Evolutionary conservation across 371 early-diverging fungal genomes (phyloP), one percentile per base, ranked within the genome.

Genomic region (Choanephora cucurbitarum): DNA sequence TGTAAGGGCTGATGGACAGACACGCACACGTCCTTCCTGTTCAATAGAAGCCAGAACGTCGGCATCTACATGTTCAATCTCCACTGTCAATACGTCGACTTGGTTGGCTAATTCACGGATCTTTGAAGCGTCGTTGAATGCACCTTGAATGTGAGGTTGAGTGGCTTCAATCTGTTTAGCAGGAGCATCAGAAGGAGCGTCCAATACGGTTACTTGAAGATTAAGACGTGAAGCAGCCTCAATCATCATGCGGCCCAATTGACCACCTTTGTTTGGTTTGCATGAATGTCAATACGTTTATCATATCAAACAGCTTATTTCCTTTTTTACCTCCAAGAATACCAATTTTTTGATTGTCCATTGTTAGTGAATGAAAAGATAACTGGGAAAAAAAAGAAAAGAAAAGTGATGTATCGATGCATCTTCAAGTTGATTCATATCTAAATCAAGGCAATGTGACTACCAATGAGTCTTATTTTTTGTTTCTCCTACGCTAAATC

Each of bases 1-100:
- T 9, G 95, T 93, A 48, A 77, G 67, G 0, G 96, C 89, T 4
- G 87, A 79, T 41, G 98, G 98, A 47, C 91, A 89, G 10, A 81
- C 68, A 34, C 73, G 73, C 19, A 74, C 60, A 10, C 63, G 69
- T 19, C 68, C 71, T 48, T 79, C 78, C 9, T 57, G 67, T 53
- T 85, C 91, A 24, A 91, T 68, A 22, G 67, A 79, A 9, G 80
- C 85, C 9, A 97, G 84, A 19, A 90, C 87, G 7, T 80, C 74
- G 40, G 87, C 80, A 73, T 97, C 84, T 32, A 98, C 94, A 63
- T 98, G 98, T 76, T 98, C 98, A 54, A 98, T 97, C 75, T 98
- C 97, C 15, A 94, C 90, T 0, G 98, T 98, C 43, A 97, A 73
- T 18, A 96, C 86, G 60, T 93, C 88, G 32, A 86, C 89, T 19